Evolutionary conservation across 495 filamentous ascomycete genomes (phyloP).

Genomic region (Tuber aestivum): DNA sequence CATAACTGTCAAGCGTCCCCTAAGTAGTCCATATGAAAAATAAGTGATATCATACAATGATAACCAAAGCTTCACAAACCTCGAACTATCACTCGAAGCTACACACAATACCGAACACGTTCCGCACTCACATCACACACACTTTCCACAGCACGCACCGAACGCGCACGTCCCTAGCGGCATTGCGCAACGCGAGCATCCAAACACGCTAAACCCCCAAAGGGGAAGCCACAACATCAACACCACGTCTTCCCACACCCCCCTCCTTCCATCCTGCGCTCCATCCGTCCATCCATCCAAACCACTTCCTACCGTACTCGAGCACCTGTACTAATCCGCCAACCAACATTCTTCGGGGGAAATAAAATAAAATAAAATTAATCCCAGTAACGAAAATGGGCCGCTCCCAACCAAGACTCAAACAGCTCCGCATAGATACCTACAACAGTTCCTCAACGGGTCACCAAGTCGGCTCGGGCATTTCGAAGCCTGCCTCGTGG

Average conservation of each 20-base stretch:
- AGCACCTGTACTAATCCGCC: not conserved
- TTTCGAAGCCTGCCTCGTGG: conserved; percentile 35
- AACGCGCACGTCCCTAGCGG: not conserved
- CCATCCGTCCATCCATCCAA: not conserved
- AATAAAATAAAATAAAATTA: not conserved
- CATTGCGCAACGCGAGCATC: not conserved
- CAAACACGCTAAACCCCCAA: conserved; percentile 4
- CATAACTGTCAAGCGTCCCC: not conserved
- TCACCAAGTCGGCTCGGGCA: conserved; percentile 37
- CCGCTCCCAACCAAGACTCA: conserved; percentile 16
- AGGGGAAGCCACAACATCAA: conserved; percentile 36
- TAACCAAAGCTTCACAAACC: no score
- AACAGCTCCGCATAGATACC: conserved; percentile 23
- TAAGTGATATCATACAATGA: not conserved
- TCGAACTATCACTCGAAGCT: not conserved
- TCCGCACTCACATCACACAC: not conserved
- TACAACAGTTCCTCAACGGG: conserved; percentile 40
- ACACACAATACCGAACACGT: no score
- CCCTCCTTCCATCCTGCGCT: not conserved
- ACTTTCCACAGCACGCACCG: not conserved
- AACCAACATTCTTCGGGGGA: not conserved
- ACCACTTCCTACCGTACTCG: not conserved
- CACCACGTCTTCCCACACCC: conserved; percentile 24
- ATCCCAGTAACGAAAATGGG: conserved; percentile 10
- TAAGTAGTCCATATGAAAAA: not conserved